Conservation (phyloP, 2,329 filamentous ascomycete genomes). For the Claviceps fusiformis region DNA sequence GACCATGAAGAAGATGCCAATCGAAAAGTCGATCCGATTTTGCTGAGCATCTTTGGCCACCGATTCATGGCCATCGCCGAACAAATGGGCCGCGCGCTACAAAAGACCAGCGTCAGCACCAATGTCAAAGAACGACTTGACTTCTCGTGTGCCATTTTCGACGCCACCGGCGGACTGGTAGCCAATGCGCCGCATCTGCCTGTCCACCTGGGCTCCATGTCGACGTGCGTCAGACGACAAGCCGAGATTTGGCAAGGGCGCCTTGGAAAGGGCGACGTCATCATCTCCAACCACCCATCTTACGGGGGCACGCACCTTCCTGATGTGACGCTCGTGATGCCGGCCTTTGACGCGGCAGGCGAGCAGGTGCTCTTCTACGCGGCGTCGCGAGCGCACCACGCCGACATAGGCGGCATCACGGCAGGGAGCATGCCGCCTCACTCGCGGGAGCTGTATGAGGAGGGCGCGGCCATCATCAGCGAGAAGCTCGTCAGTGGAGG, state of each 20-base stretch:
- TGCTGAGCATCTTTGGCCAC: conserved; percentile 68
- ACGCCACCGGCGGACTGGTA: conserved; percentile 59
- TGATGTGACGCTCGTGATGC: conserved; percentile 70
- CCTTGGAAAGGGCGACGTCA: conserved; percentile 63
- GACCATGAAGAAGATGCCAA: conserved; percentile 11
- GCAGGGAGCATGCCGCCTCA: conserved; percentile 72
- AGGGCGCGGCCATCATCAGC: conserved; percentile 49
- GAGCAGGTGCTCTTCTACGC: conserved; percentile 71
- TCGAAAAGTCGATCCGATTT: conserved; percentile 52
- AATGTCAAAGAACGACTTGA: conserved; percentile 75
- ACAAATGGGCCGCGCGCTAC: conserved; percentile 67
- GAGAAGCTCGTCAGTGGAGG: conserved; percentile 64
- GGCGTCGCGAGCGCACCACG: conserved; percentile 67
- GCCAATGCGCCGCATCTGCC: conserved; percentile 71
- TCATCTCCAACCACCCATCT: conserved; percentile 74
- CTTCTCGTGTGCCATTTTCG: conserved; percentile 72
- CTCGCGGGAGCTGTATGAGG: conserved; percentile 49
- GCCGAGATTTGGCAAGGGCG: conserved; percentile 68
- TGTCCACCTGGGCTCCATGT: conserved; percentile 72
- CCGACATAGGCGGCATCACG: conserved; percentile 72
- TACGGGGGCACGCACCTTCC: conserved; percentile 73
- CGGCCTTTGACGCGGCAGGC: conserved; percentile 52
- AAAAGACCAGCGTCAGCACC: conserved; percentile 69
- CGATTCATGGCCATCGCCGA: conserved; percentile 79
- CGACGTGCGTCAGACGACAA: conserved; percentile 65